Conservation (phyloP, 352 stramenopile species). For the Globisporangium nagaii region DNA sequence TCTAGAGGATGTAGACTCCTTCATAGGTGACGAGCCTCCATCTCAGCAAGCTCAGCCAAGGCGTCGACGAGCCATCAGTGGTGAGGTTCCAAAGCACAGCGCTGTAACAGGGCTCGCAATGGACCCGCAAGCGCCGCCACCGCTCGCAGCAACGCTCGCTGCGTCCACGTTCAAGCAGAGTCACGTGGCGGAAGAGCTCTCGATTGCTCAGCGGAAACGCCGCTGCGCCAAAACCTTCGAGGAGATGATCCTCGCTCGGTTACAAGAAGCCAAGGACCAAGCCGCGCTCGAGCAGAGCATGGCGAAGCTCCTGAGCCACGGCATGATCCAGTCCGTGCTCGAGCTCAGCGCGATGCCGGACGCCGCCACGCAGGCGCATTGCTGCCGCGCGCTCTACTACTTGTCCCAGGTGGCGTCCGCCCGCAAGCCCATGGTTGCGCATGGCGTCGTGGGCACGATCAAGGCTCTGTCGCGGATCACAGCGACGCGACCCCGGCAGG, state of each 20-base stretch:
- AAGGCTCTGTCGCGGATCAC: conserved; percentile 40
- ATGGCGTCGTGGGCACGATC: conserved; percentile 40
- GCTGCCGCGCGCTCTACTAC: conserved; percentile 65
- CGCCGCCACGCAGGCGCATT: conserved; percentile 46
- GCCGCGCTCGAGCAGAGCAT: conserved; percentile 15
- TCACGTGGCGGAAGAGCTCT: conserved; percentile 14
- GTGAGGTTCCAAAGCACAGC: neutral
- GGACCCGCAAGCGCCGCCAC: neutral
- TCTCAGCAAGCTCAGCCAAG: neutral
- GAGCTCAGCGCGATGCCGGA: conserved; percentile 39
- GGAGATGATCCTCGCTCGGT: conserved; percentile 55
- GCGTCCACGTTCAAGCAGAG: conserved; percentile 3
- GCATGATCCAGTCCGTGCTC: conserved; percentile 63
- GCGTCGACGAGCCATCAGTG: neutral
- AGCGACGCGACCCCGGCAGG: conserved; percentile 27
- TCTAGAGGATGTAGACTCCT: neutral
- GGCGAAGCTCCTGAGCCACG: conserved; percentile 43
- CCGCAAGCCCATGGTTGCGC: conserved; percentile 48
- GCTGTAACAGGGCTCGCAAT: neutral
- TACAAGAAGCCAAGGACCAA: conserved; percentile 13
- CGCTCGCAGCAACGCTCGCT: too few relatives aligned
- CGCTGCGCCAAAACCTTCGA: conserved; percentile 74
- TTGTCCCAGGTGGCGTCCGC: conserved; percentile 33
- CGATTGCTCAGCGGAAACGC: conserved; percentile 48
- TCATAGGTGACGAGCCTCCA: neutral